phyloP scores from a whole-genome alignment of 225 moss, liverwort and hornwort genomes.

The Pseudisothecium myosuroides region DNA sequence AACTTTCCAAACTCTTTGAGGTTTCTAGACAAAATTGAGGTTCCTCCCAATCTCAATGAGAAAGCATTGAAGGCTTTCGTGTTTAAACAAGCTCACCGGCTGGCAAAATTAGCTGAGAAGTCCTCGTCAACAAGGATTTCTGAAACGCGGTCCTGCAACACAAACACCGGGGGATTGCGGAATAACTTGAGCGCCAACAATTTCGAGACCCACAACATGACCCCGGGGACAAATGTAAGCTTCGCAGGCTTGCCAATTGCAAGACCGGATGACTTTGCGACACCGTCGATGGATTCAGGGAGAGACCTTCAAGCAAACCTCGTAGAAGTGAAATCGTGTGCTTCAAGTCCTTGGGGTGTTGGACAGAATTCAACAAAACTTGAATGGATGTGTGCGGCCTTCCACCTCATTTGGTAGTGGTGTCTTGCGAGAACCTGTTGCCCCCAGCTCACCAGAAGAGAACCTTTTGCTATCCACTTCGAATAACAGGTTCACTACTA shows the following conservation, averaged over 20 bases:
- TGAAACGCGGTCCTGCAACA: not conserved
- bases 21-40: not conserved
- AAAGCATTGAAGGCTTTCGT: not conserved
- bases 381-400: not conserved
- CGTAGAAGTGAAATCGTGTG: too few relatives aligned
- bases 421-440: not conserved
- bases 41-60: not conserved
- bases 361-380: too few relatives aligned
- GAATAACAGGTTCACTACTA: not conserved
- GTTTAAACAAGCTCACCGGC: not conserved
- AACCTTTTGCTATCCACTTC: not conserved
- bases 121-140: not conserved
- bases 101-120: not conserved
- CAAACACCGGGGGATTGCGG: not conserved
- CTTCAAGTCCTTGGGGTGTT: too few relatives aligned
- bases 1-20: not conserved
- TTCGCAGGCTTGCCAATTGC: not conserved
- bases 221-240: not conserved
- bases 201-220: not conserved
- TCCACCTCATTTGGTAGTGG: not conserved
- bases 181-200: not conserved
- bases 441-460: not conserved
- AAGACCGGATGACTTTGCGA: not conserved
- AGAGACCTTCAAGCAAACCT: not conserved
- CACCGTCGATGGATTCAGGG: not conserved